Evolutionary conservation across 2,329 filamentous ascomycete species (phyloP), one percentile per base, ranked within the genome.

Genomic region (Myriosclerotinia scirpicola): DNA sequence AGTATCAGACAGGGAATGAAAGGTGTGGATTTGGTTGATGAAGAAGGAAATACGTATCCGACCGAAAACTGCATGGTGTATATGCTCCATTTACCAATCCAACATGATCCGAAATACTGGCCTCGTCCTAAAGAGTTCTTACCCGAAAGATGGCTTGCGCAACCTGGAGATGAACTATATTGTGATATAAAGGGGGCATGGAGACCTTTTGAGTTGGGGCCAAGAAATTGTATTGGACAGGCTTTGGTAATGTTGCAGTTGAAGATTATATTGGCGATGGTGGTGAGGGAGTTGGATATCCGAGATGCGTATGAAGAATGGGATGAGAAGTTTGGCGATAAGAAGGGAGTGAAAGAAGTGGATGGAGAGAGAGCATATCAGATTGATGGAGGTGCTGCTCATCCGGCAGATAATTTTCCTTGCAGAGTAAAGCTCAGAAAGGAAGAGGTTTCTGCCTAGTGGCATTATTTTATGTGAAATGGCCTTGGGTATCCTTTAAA

Each of bases 141-240:
- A 4, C 83, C 80, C 0, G 82, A 84, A 54, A 80, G 83, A 8
- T 85, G 77, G 74, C 74, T 81, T 46, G 75, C 75, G 5, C 74
- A 71, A 12, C 74, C 74, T 0, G 76, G 71, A 20, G 71, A 80
- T 75, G 76, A 44, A 68, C 74, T 56, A 79, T 81, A 71, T 66
- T 46, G 50, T 55, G 71, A 69, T 54, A 11, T 55, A 6, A 68
- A 71, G 14, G 67, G 80, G 53, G 85, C 84, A 0, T 87, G 80
- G 79, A 79, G 84, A 11, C 79, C 82, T 0, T 88, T 88, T 73
- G 83, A 84, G 70, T 78, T 81, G 65, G 85, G 85, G 0, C 78
- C 80, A 2, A 75, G 85, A 15, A 83, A 82, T 62, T 88, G 85
- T 71, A 81, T 86, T 12, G 85, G 85, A 0, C 83, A 87, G 73